phyloP scores from a whole-genome alignment of 371 early-diverging fungal genomes.

The Zychaea mexicana region DNA sequence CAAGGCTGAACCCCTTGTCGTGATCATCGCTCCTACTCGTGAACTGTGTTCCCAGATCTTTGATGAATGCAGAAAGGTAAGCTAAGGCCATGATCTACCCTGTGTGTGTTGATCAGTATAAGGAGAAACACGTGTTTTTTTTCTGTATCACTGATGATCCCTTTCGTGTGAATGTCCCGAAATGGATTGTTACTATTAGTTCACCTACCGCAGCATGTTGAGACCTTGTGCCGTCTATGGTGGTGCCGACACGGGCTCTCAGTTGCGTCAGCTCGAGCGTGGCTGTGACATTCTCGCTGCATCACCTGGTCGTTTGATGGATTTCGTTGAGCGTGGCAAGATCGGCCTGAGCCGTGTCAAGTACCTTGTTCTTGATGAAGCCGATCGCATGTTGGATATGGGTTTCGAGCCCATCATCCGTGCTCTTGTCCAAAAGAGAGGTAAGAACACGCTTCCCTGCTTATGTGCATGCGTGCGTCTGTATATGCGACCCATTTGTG shows the following conservation, averaged over 20 bases:
- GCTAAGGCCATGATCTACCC: too few relatives aligned
- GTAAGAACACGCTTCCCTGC: conserved; percentile 23
- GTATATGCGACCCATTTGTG: not conserved
- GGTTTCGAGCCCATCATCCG: conserved; percentile 97
- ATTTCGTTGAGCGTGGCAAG: conserved; percentile 83
- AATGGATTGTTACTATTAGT: conserved; percentile 7
- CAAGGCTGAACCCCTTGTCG: conserved; percentile 38
- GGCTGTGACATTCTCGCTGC: conserved; percentile 97
- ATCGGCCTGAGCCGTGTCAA: conserved; percentile 80
- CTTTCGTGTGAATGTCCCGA: not conserved
- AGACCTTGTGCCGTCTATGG: conserved; percentile 79
- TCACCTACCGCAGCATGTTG: conserved; percentile 29
- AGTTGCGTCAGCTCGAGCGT: conserved; percentile 77
- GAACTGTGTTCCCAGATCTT: conserved; percentile 46
- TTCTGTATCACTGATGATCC: too few relatives aligned
- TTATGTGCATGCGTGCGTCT: not conserved
- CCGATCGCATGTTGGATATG: conserved; percentile 99
- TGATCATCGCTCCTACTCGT: conserved; percentile 53
- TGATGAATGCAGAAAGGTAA: conserved; percentile 26
- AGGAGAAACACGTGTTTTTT: not conserved
- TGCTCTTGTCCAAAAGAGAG: conserved; percentile 86
- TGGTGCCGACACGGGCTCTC: conserved; percentile 86
- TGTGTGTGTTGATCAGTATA: too few relatives aligned
- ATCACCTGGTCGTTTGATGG: conserved; percentile 97
- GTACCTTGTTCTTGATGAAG: conserved; percentile 97